Evolutionary conservation across 2,329 filamentous ascomycete species (phyloP).

Genomic region (Phialophora macrospora): DNA sequence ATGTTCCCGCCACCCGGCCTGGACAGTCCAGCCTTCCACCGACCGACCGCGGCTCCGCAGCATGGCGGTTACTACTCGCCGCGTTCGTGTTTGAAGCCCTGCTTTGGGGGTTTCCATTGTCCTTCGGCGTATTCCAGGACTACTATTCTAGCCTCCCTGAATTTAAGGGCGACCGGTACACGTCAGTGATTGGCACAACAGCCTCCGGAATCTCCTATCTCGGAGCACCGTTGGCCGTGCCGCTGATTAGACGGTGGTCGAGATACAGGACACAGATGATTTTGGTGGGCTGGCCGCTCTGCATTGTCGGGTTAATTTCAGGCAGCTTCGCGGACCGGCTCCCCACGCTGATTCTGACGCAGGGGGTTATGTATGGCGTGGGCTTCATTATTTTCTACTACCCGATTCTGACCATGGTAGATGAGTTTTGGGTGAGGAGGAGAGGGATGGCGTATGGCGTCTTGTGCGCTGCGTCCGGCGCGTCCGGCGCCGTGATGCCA

Average conservation of each 20-base stretch:
- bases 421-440: constrained; percentile 49
- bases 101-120: constrained; percentile 40
- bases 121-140: constrained; percentile 45
- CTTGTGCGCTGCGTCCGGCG: constrained; percentile 45
- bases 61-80: constrained; percentile 34
- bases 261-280: constrained; percentile 47
- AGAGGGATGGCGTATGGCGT: constrained; percentile 44
- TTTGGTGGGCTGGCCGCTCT: constrained; percentile 48
- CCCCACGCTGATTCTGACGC: constrained; percentile 47
- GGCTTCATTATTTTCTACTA: constrained; percentile 49
- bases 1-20: neutral
- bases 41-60: constrained; percentile 31
- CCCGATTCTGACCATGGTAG: constrained; percentile 49
- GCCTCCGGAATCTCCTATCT: constrained; percentile 38
- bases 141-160: constrained; percentile 42
- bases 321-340: constrained; percentile 46
- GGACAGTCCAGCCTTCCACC: constrained; percentile 18
- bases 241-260: constrained; percentile 45
- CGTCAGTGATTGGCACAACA: constrained; percentile 45
- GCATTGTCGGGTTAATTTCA: constrained; percentile 45
- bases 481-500: constrained; percentile 54
- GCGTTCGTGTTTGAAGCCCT: constrained; percentile 38
- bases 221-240: constrained; percentile 40
- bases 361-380: constrained; percentile 49
- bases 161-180: constrained; percentile 39